A percentile compares a stretch with the other conserved stretches of the same genome.
Evolutionary conservation across 331 rosid genomes (phyloP).

Genomic region (Malus hybrid): DNA sequence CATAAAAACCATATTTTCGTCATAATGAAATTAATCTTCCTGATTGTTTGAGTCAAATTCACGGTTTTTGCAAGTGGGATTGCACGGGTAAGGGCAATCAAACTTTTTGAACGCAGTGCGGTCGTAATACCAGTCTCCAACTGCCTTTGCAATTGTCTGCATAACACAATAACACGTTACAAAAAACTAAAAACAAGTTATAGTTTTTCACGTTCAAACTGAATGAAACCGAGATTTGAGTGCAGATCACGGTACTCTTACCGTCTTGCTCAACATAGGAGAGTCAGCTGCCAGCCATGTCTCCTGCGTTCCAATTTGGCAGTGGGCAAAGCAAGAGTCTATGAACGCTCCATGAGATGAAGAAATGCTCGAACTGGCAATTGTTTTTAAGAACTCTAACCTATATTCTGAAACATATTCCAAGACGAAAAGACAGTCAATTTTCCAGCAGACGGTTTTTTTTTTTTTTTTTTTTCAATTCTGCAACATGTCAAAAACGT

Average conservation of each 20-base stretch:
- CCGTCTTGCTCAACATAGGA: slow-evolving; percentile 52
- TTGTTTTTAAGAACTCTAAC: slow-evolving; percentile 49
- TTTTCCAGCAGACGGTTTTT: background rate
- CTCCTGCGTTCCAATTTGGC: slow-evolving; percentile 93
- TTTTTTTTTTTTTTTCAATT: background rate
- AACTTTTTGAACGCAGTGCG: slow-evolving; percentile 44
- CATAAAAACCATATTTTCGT: background rate
- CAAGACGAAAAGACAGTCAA: background rate
- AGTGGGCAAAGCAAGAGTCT: slow-evolving; percentile 86
- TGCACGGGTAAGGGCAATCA: slow-evolving; percentile 85
- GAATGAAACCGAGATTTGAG: background rate
- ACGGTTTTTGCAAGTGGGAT: slow-evolving; percentile 66
- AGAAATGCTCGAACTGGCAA: slow-evolving; percentile 24
- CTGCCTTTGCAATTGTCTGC: slow-evolving; percentile 76
- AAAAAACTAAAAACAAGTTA: background rate
- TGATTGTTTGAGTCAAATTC: slow-evolving; percentile 26
- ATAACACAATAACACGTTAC: background rate
- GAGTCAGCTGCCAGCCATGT: slow-evolving; percentile 76
- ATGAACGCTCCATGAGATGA: slow-evolving; percentile 60
- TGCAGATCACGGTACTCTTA: slow-evolving; percentile 15
- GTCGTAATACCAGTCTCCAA: slow-evolving; percentile 74
- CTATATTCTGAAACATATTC: slow-evolving; percentile 51
- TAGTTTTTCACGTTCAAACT: background rate
- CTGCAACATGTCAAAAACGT: background rate
- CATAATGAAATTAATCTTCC: background rate